These are phyloP conservation scores for Lolium perenne DNA, from an alignment of 176 grass and related monocot genomes.

Conservation along the genomic window DNA sequence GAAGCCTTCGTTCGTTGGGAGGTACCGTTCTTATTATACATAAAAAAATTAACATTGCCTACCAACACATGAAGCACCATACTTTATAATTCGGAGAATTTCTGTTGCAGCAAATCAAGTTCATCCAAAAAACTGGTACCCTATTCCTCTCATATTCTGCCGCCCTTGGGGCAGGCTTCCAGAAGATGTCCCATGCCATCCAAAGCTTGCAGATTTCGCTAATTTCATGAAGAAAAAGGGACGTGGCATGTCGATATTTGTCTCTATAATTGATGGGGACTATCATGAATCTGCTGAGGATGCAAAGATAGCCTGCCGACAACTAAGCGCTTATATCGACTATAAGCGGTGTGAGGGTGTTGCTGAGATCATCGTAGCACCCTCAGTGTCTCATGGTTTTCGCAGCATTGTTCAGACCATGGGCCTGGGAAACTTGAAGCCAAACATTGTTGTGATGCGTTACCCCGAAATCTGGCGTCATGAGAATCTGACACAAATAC, in stretches of 20 bases:
- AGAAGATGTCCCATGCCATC: conserved; percentile 89
- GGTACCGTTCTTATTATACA: conserved; percentile 57
- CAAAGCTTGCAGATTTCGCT: conserved; percentile 95
- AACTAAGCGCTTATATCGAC: conserved; percentile 86
- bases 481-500: conserved; percentile 86
- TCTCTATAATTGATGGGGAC: conserved; percentile 78
- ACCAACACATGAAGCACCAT: not conserved
- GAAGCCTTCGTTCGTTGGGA: conserved; percentile 90
- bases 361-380: conserved; percentile 89
- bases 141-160: conserved; percentile 95
- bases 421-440: conserved; percentile 96
- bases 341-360: conserved; percentile 88
- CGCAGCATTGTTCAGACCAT: conserved; percentile 87
- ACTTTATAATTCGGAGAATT: conserved; percentile 1
- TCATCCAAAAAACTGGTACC: conserved; percentile 99
- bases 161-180: conserved; percentile 96
- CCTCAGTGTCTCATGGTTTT: conserved; percentile 76
- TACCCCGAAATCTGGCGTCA: conserved; percentile 94
- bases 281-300: conserved; percentile 76
- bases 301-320: conserved; percentile 57
- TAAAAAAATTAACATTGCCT: not conserved
- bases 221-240: conserved; percentile 96
- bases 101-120: conserved; percentile 79
- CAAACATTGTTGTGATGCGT: conserved; percentile 92
- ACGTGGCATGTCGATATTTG: conserved; percentile 82